Evolutionary conservation across 805 yeast species (phyloP).

Genomic region (Candida xyloterini): DNA sequence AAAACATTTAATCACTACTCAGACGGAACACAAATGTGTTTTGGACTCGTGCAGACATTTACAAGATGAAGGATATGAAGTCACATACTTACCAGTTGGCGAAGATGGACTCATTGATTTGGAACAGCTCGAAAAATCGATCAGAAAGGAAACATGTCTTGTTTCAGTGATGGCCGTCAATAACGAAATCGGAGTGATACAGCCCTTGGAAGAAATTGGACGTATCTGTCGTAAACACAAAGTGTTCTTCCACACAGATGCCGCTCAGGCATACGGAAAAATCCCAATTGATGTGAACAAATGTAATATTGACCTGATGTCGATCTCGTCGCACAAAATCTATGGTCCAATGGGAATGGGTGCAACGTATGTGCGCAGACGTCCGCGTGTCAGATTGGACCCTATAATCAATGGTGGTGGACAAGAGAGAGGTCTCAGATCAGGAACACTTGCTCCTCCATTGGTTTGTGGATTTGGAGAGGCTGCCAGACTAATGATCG

Average conservation of each 20-base stretch:
- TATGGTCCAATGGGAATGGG: constrained; percentile 99
- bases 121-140: constrained; percentile 74
- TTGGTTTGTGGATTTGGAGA: constrained; percentile 95
- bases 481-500: constrained; percentile 80
- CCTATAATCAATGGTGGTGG: constrained; percentile 98
- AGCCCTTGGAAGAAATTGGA: constrained; percentile 94
- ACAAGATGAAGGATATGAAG: constrained; percentile 96
- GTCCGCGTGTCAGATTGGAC: constrained; percentile 96
- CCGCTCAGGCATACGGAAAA: constrained; percentile 96
- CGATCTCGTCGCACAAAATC: constrained; percentile 92
- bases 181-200: constrained; percentile 97
- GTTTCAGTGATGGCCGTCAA: constrained; percentile 97
- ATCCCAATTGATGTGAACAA: constrained; percentile 89
- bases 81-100: constrained; percentile 85
- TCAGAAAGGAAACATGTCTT: constrained; percentile 85
- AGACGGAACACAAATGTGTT: constrained; percentile 99
- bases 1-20: constrained; percentile 91
- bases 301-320: constrained; percentile 87
- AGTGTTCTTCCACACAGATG: constrained; percentile 96
- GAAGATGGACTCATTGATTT: constrained; percentile 76
- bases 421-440: constrained; percentile 96
- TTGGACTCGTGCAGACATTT: constrained; percentile 91
- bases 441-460: constrained; percentile 98
- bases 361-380: constrained; percentile 91
- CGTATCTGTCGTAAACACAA: constrained; percentile 78